Conservation (phyloP, 2,329 filamentous ascomycete species). For the Alternaria triticimaculans region DNA sequence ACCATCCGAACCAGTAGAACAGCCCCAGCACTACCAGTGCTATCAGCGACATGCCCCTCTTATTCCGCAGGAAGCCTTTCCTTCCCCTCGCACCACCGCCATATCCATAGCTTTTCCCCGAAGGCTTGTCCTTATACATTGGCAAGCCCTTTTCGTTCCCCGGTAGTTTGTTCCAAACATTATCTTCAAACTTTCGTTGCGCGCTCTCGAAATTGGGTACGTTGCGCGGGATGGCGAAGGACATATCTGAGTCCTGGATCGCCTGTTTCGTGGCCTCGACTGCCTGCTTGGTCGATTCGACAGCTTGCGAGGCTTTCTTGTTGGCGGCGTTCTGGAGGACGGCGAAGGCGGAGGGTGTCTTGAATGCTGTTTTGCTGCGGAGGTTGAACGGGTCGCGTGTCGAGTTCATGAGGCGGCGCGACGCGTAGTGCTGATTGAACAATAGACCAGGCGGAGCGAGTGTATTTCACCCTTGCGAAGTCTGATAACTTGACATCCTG, state of each 20-base stretch:
- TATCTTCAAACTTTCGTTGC: slow-evolving; percentile 50
- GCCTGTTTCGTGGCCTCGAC: slow-evolving; percentile 42
- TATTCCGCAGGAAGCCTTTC: slow-evolving; percentile 62
- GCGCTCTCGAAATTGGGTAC: slow-evolving; percentile 52
- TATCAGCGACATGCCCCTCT: slow-evolving; percentile 63
- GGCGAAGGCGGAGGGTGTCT: slow-evolving; percentile 37
- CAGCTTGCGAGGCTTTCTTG: slow-evolving; percentile 31
- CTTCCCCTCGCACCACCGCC: slow-evolving; percentile 63
- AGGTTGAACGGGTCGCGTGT: slow-evolving; percentile 55
- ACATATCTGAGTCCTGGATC: slow-evolving; percentile 49
- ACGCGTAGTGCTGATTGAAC: slow-evolving; percentile 10
- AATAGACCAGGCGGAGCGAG: slow-evolving; percentile 4
- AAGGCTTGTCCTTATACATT: slow-evolving; percentile 99
- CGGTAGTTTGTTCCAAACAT: slow-evolving; percentile 61
- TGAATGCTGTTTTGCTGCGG: slow-evolving; percentile 42
- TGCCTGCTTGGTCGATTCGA: slow-evolving; percentile 40
- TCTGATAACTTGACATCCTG: slow-evolving; percentile 6
- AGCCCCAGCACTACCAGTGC: slow-evolving; percentile 62
- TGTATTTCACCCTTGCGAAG: slow-evolving; percentile 8
- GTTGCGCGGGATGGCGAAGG: slow-evolving; percentile 52
- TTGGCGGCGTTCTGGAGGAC: slow-evolving; percentile 42
- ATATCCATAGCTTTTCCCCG: slow-evolving; percentile 66
- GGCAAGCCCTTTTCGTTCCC: slow-evolving; percentile 71
- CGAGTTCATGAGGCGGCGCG: slow-evolving; percentile 49
- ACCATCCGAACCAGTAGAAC: slow-evolving; percentile 73